Conservation (phyloP, 257 asterid genomes). For the Solanum lignicaule region DNA sequence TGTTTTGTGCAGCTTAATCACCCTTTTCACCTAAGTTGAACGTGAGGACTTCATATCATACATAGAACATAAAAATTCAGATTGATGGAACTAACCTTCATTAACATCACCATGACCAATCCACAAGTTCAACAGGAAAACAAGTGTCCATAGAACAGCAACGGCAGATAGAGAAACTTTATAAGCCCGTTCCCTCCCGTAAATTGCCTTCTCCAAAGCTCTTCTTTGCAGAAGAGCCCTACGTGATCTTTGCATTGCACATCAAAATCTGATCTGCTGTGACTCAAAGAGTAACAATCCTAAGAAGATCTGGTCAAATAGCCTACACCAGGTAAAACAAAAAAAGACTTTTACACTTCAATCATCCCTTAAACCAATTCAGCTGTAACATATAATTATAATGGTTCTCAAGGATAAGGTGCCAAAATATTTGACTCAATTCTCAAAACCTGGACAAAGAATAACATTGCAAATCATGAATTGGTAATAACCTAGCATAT, state of each 20-base stretch:
- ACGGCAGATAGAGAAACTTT: conserved; percentile 58
- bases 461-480: not conserved
- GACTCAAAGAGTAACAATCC: not conserved
- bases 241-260: conserved; percentile 92
- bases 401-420: not conserved
- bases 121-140: conserved; percentile 73
- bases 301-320: not conserved
- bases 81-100: conserved; percentile 42
- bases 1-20: not conserved
- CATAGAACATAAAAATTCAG: not conserved
- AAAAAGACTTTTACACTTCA: not conserved
- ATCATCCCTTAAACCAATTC: not conserved
- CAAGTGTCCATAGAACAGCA: conserved; percentile 58
- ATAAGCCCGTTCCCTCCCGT: conserved; percentile 42
- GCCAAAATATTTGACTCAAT: not conserved
- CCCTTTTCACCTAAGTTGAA: not conserved
- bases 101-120: conserved; percentile 58
- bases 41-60: not conserved
- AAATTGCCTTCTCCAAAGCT: conserved; percentile 47
- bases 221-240: conserved; percentile 93
- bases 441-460: not conserved
- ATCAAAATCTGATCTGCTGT: conserved; percentile 42
- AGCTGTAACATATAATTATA: not conserved
- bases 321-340: not conserved
- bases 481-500: not conserved